phyloP scores from a whole-genome alignment of 2,329 filamentous ascomycete genomes.

The Ploettnerulaceae sp. region DNA sequence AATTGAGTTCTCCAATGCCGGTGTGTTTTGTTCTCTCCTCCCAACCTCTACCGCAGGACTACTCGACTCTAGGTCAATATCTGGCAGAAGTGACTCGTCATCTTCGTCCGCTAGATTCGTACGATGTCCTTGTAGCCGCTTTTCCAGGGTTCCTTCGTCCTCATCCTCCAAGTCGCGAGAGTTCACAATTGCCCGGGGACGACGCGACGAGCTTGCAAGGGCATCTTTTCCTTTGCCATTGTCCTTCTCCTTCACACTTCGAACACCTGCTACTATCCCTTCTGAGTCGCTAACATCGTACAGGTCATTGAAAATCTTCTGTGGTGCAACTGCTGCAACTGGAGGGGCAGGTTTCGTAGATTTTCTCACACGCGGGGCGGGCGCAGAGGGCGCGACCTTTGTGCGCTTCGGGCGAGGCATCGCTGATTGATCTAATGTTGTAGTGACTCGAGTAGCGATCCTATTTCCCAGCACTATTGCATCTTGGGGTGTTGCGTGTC shows the following conservation, averaged over 20 bases:
- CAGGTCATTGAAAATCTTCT: conserved; percentile 25
- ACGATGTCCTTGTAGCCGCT: conserved; percentile 1
- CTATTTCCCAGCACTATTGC: conserved; percentile 9
- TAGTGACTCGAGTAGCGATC: background rate
- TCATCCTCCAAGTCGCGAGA: conserved; percentile 1
- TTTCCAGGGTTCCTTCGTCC: background rate
- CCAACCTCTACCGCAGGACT: conserved; percentile 32
- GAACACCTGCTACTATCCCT: conserved; percentile 12
- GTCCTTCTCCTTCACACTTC: conserved; percentile 17
- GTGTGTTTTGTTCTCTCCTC: conserved; percentile 24
- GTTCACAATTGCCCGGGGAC: background rate
- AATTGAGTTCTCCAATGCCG: conserved; percentile 34
- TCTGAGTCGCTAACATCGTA: conserved; percentile 33
- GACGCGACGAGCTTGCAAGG: background rate
- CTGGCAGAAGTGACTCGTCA: conserved; percentile 12
- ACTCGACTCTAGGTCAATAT: conserved; percentile 25
- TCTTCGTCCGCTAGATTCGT: background rate
- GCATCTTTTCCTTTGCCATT: conserved; percentile 21
- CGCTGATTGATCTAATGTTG: conserved; percentile 1
- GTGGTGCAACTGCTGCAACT: conserved; percentile 11
- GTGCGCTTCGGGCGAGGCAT: conserved; percentile 36
- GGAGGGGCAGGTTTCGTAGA: conserved; percentile 11
- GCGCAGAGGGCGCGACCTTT: conserved; percentile 32
- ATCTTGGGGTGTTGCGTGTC: conserved; percentile 3
- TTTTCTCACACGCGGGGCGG: conserved; percentile 23